Base-by-base conservation (phyloP, 106 monocot genomes). In the Hemerocallis citrina region DNA sequence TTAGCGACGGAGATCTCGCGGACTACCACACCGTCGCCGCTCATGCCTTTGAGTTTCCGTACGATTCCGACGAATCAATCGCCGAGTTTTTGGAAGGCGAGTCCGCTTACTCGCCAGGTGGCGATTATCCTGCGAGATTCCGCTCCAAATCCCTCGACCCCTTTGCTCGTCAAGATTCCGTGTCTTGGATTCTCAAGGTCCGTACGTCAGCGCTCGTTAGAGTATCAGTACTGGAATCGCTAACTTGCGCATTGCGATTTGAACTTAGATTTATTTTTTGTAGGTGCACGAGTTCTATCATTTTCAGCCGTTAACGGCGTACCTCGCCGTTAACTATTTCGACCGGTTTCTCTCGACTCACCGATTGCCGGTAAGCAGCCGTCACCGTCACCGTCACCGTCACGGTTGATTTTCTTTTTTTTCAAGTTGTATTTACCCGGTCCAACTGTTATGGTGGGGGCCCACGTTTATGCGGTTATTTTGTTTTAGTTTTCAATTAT, bases 301-400 rank as follows among this genome's bases (percentile, higher is more conserved):
- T 23, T 77, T 89, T 63, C 74, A 47, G 48, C 88, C 83, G 0
- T 32, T 78, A 41, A 89, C 88, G 41, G 83, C 83, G 48, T 89
- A 80, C 59, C 83, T 89, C 28, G 73, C 84, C 55, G 80, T 89
- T 23, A 81, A 81, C 57, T 89, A 89, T 68, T 74, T 89, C 77
- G 89, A 89, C 49, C 70, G 84, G 50, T 89, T 89, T 52, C 70
- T 89, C 52, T 74, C 83, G 22, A 41, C 63, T 32, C 84, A 77
- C 57, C 33, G 32, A 14, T 39, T 89, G 16, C 75, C 76, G 67
- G 89, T 89, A 85, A 17, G 68, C n/a, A n/a, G n/a, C n/a, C n/a
- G n/a, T n/a, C n/a, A n/a, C n/a, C n/a, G n/a, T n/a, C n/a, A n/a
- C n/a, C n/a, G n/a, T n/a, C n/a, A n/a, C n/a, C n/a, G n/a, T n/a